Percentiles rank a stretch among this genome's conserved stretches.
Evolutionary conservation across 2,329 filamentous ascomycete genomes (phyloP).

Genomic region (Fusarium robinianum): DNA sequence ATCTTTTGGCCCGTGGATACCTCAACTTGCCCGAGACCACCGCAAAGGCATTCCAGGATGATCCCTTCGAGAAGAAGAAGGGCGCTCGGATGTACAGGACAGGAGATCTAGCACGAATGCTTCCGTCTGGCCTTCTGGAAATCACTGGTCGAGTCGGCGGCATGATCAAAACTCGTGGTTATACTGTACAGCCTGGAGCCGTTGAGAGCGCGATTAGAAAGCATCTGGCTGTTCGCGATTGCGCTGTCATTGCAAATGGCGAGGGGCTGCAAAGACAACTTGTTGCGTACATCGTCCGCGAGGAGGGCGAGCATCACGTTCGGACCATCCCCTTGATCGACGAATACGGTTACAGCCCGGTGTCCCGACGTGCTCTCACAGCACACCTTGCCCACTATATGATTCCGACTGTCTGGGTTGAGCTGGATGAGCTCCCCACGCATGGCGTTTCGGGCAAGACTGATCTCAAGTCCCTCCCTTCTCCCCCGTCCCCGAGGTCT

Average conservation of each 20-base stretch:
- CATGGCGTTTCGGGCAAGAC: constrained; percentile 80
- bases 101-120: constrained; percentile 69
- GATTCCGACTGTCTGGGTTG: constrained; percentile 79
- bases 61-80: constrained; percentile 63
- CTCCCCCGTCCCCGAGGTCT: constrained; percentile 60
- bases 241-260: constrained; percentile 73
- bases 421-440: constrained; percentile 71
- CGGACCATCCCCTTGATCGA: constrained; percentile 69
- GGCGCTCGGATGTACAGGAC: constrained; percentile 75
- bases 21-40: constrained; percentile 80
- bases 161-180: constrained; percentile 82
- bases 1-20: constrained; percentile 74
- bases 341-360: constrained; percentile 71
- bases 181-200: constrained; percentile 76
- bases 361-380: constrained; percentile 66
- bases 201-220: constrained; percentile 74
- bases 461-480: constrained; percentile 71
- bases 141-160: constrained; percentile 76
- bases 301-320: constrained; percentile 61
- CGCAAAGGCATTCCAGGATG: constrained; percentile 68
- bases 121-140: constrained; percentile 70
- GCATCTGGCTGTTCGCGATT: constrained; percentile 71
- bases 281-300: constrained; percentile 75
- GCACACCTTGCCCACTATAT: constrained; percentile 78
- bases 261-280: constrained; percentile 76